These are phyloP conservation scores for Cyberlindnera galapagoensis DNA, from an alignment of 805 yeast genomes.

Conservation along the genomic window DNA sequence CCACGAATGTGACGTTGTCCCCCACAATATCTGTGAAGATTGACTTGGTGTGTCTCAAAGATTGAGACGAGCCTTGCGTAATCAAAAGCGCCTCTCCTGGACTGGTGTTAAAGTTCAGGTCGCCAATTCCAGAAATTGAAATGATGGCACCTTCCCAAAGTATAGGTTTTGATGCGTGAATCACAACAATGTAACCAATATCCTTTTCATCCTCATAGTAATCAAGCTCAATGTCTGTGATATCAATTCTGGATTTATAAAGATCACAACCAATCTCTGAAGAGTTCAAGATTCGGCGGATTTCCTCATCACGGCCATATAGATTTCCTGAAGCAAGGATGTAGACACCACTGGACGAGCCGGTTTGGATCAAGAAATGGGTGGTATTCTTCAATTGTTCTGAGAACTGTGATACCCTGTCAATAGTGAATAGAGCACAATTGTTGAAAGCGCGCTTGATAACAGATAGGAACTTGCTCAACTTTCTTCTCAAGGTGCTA, in stretches of 20 bases:
- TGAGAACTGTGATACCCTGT: conserved; percentile 45
- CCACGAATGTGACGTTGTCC: conserved; percentile 48
- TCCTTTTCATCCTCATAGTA: conserved; percentile 26
- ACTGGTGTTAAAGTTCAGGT: conserved; percentile 42
- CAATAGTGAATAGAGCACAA: conserved; percentile 53
- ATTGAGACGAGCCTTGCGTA: conserved; percentile 59
- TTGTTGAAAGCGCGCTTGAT: conserved; percentile 69
- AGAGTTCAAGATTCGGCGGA: conserved; percentile 38
- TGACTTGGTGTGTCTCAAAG: conserved; percentile 49
- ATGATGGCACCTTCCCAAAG: conserved; percentile 85
- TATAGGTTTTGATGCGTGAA: conserved; percentile 78
- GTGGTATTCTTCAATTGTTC: conserved; percentile 54
- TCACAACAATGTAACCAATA: conserved; percentile 58
- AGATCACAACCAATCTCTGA: conserved; percentile 47
- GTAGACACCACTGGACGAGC: conserved; percentile 67
- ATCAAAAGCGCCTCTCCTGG: conserved; percentile 64
- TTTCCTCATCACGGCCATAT: conserved; percentile 34
- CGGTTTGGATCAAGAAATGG: conserved; percentile 74
- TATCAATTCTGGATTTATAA: conserved; percentile 21
- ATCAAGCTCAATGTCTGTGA: conserved; percentile 16
- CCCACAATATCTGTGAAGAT: conserved; percentile 52
- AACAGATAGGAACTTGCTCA: conserved; percentile 67
- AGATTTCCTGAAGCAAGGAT: conserved; percentile 61
- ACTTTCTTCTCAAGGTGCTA: conserved; percentile 73
- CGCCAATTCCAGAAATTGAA: conserved; percentile 37